Evolutionary conservation across 1,139 yeast species (phyloP).

Genomic region (Scheffersomyces parashehatae): DNA sequence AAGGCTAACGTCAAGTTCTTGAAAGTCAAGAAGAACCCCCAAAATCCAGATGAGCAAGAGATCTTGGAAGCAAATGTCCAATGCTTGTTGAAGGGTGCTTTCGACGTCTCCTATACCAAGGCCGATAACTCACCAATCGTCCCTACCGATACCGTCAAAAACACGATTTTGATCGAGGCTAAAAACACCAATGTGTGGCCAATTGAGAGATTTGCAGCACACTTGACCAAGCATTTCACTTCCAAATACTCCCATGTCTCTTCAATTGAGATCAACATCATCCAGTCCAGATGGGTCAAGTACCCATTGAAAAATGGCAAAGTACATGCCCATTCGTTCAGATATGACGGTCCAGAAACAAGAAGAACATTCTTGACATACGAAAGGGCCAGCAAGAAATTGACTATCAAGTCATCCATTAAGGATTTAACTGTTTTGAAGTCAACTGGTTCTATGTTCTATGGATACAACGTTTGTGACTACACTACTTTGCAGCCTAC

Average conservation of each 20-base stretch:
- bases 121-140: conserved; percentile 89
- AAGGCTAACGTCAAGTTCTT: conserved; percentile 89
- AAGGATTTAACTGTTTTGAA: conserved; percentile 85
- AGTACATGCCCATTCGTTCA: conserved; percentile 79
- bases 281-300: conserved; percentile 78
- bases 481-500: conserved; percentile 86
- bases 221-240: conserved; percentile 78
- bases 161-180: conserved; percentile 81
- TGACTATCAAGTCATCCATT: conserved; percentile 65
- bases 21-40: conserved; percentile 76
- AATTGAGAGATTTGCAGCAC: conserved; percentile 85
- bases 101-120: conserved; percentile 76
- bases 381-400: conserved; percentile 46
- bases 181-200: conserved; percentile 84
- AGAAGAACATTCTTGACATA: conserved; percentile 61
- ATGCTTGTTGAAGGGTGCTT: conserved; percentile 72
- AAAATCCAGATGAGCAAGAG: conserved; percentile 70
- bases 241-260: conserved; percentile 73
- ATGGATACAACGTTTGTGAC: conserved; percentile 83
- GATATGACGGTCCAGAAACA: conserved; percentile 81
- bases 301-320: conserved; percentile 66
- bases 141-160: conserved; percentile 93
- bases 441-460: conserved; percentile 93
- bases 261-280: conserved; percentile 65
- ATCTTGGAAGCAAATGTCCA: conserved; percentile 82